A percentile compares a stretch with the other conserved stretches of the same genome.
Evolutionary conservation across 2,329 filamentous ascomycete species (phyloP).

Genomic region (Xylariaceae sp.): DNA sequence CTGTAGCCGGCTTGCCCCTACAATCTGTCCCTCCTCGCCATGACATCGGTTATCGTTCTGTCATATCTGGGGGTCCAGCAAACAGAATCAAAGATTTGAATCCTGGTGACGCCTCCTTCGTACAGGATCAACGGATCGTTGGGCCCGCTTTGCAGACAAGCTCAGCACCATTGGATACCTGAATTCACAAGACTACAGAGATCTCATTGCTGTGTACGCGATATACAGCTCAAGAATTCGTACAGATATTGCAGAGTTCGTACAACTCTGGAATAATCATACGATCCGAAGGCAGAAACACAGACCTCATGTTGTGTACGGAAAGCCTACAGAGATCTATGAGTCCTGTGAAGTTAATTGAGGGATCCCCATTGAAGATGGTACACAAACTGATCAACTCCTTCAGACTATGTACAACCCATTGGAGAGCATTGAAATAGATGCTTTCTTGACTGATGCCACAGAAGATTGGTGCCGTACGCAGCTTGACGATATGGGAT

Average conservation of each 20-base stretch:
- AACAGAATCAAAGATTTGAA: background rate
- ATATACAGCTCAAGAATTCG: no score
- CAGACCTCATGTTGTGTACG: no score
- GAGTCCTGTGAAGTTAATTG: background rate
- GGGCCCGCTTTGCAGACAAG: background rate
- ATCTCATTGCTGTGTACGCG: background rate
- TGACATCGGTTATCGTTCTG: background rate
- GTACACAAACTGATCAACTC: background rate
- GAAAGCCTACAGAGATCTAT: background rate
- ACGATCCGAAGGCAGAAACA: no score
- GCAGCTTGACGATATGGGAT: background rate
- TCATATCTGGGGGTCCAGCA: background rate
- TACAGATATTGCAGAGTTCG: no score
- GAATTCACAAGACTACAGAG: background rate
- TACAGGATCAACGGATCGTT: background rate
- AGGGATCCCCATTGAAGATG: background rate
- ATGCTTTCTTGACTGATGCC: background rate
- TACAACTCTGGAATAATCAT: no score
- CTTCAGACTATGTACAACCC: background rate
- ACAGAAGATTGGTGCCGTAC: background rate
- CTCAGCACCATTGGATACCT: background rate
- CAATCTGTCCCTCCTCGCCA: no score
- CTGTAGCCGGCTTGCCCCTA: no score
- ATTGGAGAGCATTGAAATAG: background rate
- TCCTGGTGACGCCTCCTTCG: background rate